phyloP scores from a whole-genome alignment of 2,329 filamentous ascomycete genomes.

The Monascus ruber region DNA sequence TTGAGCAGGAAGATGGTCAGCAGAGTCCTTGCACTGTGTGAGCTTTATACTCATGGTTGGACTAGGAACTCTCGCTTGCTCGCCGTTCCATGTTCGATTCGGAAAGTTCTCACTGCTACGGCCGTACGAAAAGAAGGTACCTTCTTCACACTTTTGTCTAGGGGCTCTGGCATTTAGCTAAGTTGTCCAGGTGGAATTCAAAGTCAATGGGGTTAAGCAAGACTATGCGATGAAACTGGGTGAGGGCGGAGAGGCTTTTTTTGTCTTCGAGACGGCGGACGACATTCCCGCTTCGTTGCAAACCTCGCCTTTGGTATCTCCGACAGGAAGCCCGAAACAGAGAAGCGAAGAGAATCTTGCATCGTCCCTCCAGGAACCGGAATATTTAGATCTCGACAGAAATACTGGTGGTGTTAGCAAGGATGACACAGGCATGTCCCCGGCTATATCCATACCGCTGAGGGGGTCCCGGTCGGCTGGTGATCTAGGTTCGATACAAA shows the following conservation, averaged over 20 bases:
- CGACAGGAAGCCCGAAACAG: conserved; percentile 62
- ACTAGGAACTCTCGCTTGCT: conserved; percentile 63
- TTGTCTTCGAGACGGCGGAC: conserved; percentile 91
- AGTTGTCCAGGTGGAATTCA: conserved; percentile 65
- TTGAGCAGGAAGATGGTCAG: conserved; percentile 85
- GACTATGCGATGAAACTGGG: conserved; percentile 97
- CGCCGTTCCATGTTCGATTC: conserved; percentile 96
- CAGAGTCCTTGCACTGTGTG: not conserved
- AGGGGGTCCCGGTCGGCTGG: conserved; percentile 31
- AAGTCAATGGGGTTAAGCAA: conserved; percentile 83
- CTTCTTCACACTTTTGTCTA: not conserved
- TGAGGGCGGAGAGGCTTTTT: conserved; percentile 95
- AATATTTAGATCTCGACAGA: conserved; percentile 38
- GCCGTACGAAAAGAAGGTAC: conserved; percentile 84
- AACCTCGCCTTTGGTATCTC: conserved; percentile 87
- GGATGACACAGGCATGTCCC: conserved; percentile 13
- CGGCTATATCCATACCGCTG: conserved; percentile 17
- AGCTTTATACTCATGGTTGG: conserved; percentile 6
- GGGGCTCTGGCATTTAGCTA: conserved; percentile 4
- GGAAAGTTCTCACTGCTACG: conserved; percentile 95
- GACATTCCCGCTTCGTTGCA: conserved; percentile 87
- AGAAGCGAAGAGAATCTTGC: conserved; percentile 19
- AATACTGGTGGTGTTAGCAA: conserved; percentile 9
- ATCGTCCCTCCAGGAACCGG: conserved; percentile 36
- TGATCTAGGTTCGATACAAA: conserved; percentile 28